Conservation (phyloP, 345 rosid genomes). For the Melaleuca quinquenervia region DNA sequence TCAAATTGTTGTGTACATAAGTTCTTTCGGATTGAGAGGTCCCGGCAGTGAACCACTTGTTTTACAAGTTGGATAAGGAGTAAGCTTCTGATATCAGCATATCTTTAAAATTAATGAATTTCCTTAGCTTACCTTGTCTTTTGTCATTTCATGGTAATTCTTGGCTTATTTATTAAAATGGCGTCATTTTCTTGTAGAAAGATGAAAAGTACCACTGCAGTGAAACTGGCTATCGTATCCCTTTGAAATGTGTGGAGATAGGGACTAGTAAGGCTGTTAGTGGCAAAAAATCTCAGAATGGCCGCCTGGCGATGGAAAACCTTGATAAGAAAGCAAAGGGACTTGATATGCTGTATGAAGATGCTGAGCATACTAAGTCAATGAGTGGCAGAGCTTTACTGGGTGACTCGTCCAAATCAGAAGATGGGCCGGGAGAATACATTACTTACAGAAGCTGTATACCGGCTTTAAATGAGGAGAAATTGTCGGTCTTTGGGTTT, state of each 20-base stretch:
- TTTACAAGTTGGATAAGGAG: neutral
- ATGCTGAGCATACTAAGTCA: neutral
- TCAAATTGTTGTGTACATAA: neutral
- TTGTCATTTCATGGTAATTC: neutral
- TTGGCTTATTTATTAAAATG: neutral
- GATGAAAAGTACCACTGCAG: slow-evolving; percentile 74
- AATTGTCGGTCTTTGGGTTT: slow-evolving; percentile 66
- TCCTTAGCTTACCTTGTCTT: neutral
- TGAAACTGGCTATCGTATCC: slow-evolving; percentile 92
- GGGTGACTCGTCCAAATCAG: slow-evolving; percentile 24
- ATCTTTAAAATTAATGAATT: neutral
- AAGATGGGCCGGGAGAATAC: slow-evolving; percentile 35
- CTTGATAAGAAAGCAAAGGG: neutral
- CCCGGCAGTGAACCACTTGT: neutral
- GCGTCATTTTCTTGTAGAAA: slow-evolving; percentile 24
- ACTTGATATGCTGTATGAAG: neutral
- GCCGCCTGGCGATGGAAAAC: slow-evolving; percentile 23
- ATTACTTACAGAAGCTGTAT: slow-evolving; percentile 88
- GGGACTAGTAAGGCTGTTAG: slow-evolving; percentile 9
- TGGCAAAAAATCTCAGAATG: slow-evolving; percentile 20
- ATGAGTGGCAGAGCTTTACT: slow-evolving; percentile 28
- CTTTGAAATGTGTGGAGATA: slow-evolving; percentile 57
- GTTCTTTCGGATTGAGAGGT: neutral
- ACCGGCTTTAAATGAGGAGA: slow-evolving; percentile 55
- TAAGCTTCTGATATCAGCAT: neutral